Evolutionary conservation across 1,139 yeast species (phyloP), one percentile per base, ranked within the genome.

Genomic region (Geotrichum histeridarum): DNA sequence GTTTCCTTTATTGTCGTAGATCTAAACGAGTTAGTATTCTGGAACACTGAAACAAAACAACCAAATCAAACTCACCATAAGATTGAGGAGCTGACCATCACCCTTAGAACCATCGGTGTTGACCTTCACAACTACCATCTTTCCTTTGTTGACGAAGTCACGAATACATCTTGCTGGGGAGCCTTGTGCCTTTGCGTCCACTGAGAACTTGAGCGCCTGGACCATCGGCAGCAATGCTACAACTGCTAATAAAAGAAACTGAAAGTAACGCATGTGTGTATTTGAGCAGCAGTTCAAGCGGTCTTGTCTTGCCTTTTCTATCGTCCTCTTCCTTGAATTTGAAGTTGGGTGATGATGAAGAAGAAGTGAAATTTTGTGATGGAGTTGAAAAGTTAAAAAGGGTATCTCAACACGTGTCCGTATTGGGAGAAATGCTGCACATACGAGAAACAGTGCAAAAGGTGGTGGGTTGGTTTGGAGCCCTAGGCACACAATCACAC

Each of bases 131-230:
- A 89, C 96, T 35, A 91, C 97, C 64, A 90, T 72, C 67, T 89
- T 93, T 56, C 87, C 90, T 63, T 83, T 86, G 53, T 80, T 76
- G 52, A 88, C 95, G 68, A 91, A 91, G 70, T 91, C 97, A 68
- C 98, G 86, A 60, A 91, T 81, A 76, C 99, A 91, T 57, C 80
- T 74, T 35, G 83, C 83, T 37, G 69, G 61, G 11, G 64, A 61
- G 47, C 67, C 67, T 41, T 59, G 59, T 14, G 67, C 62, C 30
- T 59, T 43, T 17, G 74, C 72, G 22, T 68, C 70, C 30, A 70
- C 68, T 30, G 63, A 57, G 59, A 70, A 70, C 54, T 64, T 65
- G 44, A 70, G 64, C 2, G 71, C 74, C n/a, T 61, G 49, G 31
- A 57, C 70, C 14, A 58, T 35, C 4, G 62, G 50, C n/a, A 62